Conservation (phyloP, 352 stramenopile genomes). For the Thalassiosira delicatula region DNA sequence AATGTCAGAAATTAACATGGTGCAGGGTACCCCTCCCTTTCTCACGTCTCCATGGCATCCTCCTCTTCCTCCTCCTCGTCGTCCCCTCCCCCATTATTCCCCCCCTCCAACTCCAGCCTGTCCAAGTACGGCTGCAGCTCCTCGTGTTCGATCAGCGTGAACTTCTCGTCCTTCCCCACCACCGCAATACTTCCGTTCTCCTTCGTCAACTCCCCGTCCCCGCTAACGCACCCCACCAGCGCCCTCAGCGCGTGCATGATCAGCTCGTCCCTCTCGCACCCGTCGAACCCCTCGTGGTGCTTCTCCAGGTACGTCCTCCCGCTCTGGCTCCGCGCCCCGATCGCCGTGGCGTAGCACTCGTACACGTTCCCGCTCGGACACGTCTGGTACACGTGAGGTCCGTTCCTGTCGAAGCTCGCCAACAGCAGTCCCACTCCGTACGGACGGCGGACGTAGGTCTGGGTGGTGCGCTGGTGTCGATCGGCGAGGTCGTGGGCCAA, state of each 20-base stretch:
- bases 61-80: slow-evolving; percentile 52
- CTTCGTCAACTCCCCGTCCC: slow-evolving; percentile 92
- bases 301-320: slow-evolving; percentile 99
- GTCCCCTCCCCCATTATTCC: slow-evolving; percentile 47
- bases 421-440: slow-evolving; percentile 98
- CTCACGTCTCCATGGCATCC: slow-evolving; percentile 53
- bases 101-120: slow-evolving; percentile 69
- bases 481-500: slow-evolving; percentile 97
- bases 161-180: slow-evolving; percentile 92
- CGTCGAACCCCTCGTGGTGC: slow-evolving; percentile 93
- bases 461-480: slow-evolving; percentile 98
- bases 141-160: slow-evolving; percentile 92
- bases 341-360: slow-evolving; percentile 97
- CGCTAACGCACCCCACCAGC: slow-evolving; percentile 93
- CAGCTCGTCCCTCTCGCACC: slow-evolving; percentile 90
- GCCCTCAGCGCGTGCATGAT: slow-evolving; percentile 98
- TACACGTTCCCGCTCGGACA: slow-evolving; percentile 98
- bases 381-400: slow-evolving; percentile 97
- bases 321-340: slow-evolving; percentile 95
- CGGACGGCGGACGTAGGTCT: slow-evolving; percentile 97
- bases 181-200: slow-evolving; percentile 92
- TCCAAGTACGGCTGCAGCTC: slow-evolving; percentile 94
- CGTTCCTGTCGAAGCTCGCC: slow-evolving; percentile 94
- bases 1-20: too few species aligned
- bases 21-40: too few species aligned